Evolutionary conservation across 768 basidiomycete species (phyloP).

Genomic region (Hemileccinum rubropunctum): DNA sequence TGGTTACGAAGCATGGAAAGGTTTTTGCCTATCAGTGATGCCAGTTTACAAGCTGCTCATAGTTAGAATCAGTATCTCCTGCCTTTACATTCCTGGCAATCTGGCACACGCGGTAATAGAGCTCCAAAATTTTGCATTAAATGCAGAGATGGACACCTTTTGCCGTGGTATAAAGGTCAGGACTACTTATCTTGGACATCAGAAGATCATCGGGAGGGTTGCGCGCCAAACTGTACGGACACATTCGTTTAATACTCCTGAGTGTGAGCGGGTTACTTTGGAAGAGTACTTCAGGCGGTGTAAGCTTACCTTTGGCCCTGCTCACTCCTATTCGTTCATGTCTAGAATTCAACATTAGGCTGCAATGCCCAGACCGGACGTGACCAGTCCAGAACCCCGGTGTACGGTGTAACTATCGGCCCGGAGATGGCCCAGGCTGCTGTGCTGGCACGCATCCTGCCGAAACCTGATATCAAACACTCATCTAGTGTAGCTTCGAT

Average conservation of each 20-base stretch:
- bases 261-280: not conserved
- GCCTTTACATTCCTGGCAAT: not conserved
- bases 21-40: not conserved
- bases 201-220: not conserved
- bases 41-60: not conserved
- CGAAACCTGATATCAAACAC: conserved; percentile 41
- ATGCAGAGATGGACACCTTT: not conserved
- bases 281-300: not conserved
- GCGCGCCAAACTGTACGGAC: not conserved
- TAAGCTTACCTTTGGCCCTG: not conserved
- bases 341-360: conserved; percentile 36
- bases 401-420: conserved; percentile 36
- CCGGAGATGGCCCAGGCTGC: conserved; percentile 44
- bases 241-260: not conserved
- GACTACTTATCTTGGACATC: not conserved
- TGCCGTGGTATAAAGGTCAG: not conserved
- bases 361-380: conserved; percentile 32
- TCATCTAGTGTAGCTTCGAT: conserved; percentile 25
- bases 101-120: not conserved
- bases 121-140: not conserved
- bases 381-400: conserved; percentile 23
- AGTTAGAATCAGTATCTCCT: not conserved
- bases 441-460: conserved; percentile 45
- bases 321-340: not conserved
- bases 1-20: not conserved